Percentiles rank a stretch among this genome's conserved stretches.
These are phyloP conservation scores for Calonectria naviculata DNA, from an alignment of 2,329 filamentous ascomycete genomes.

Conservation along the genomic window DNA sequence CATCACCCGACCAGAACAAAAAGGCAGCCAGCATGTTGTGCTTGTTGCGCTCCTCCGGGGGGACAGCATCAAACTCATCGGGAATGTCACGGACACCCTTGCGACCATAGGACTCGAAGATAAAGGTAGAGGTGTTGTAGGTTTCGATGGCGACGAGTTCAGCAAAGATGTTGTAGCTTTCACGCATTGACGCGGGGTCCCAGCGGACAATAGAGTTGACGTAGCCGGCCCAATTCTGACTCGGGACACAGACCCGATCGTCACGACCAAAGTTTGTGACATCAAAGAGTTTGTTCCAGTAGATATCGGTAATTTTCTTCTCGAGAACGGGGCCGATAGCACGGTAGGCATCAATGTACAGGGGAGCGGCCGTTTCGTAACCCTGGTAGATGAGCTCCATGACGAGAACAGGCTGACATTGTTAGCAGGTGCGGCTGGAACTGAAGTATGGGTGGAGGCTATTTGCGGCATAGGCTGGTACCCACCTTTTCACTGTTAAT, in stretches of 20 bases:
- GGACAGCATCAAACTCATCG: neutral
- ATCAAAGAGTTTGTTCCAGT: neutral
- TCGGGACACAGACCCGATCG: neutral
- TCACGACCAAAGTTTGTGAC: neutral
- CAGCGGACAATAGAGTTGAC: neutral
- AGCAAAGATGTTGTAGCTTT: neutral
- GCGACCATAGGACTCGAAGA: neutral
- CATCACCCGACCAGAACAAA: neutral
- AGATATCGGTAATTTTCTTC: neutral
- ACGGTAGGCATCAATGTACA: neutral
- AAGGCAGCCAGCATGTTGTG: neutral
- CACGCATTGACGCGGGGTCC: neutral
- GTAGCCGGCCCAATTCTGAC: neutral
- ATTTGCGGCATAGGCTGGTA: no score
- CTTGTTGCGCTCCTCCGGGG: neutral
- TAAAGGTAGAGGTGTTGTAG: neutral
- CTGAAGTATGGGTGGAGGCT: no score
- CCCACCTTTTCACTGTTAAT: neutral
- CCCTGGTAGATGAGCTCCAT: neutral
- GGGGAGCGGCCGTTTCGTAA: neutral
- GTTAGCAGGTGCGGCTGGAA: neutral
- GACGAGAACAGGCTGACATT: neutral
- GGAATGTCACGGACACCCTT: neutral
- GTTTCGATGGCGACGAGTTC: neutral
- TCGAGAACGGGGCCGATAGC: neutral